phyloP scores from a whole-genome alignment of 1,284 basidiomycete genomes.

The Thelephora terrestris region DNA sequence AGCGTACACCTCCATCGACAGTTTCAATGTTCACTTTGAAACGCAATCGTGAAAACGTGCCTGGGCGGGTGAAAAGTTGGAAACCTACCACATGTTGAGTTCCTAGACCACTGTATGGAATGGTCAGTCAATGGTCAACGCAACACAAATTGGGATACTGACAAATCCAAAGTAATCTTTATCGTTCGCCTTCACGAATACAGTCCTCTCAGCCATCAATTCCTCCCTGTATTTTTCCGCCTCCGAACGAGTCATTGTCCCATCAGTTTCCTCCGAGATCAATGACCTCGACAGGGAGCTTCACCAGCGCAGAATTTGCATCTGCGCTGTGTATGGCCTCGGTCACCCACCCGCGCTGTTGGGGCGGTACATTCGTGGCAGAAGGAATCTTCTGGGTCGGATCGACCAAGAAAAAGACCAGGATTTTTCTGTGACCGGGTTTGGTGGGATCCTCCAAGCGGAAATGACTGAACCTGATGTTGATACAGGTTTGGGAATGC shows the following conservation, averaged over 20 bases:
- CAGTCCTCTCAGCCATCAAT: slow-evolving; percentile 4
- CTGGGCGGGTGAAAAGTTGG: too few species aligned
- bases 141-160: too few species aligned
- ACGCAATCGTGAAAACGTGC: too few species aligned
- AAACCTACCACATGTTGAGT: too few species aligned
- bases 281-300: slow-evolving; percentile 8
- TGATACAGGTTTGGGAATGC: slow-evolving; percentile 8
- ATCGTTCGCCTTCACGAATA: not conserved
- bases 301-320: not conserved
- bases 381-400: slow-evolving; percentile 9
- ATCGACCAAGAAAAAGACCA: slow-evolving; percentile 22
- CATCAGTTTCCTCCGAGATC: slow-evolving; percentile 1
- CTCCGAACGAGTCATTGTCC: slow-evolving; percentile 1
- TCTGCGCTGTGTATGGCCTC: not conserved
- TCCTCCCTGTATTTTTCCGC: slow-evolving; percentile 2
- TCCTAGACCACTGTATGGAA: too few species aligned
- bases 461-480: slow-evolving; percentile 17
- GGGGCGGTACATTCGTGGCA: slow-evolving; percentile 4
- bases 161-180: slow-evolving; percentile 1
- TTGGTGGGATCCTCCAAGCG: slow-evolving; percentile 16
- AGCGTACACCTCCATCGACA: too few species aligned
- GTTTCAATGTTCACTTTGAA: too few species aligned
- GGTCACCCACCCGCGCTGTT: slow-evolving; percentile 3
- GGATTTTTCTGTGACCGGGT: slow-evolving; percentile 20
- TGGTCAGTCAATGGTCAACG: too few species aligned